Evolutionary conservation across 352 stramenopile genomes (phyloP), one percentile per base, ranked within the genome.

Genomic region (Plasmopara viticola): DNA sequence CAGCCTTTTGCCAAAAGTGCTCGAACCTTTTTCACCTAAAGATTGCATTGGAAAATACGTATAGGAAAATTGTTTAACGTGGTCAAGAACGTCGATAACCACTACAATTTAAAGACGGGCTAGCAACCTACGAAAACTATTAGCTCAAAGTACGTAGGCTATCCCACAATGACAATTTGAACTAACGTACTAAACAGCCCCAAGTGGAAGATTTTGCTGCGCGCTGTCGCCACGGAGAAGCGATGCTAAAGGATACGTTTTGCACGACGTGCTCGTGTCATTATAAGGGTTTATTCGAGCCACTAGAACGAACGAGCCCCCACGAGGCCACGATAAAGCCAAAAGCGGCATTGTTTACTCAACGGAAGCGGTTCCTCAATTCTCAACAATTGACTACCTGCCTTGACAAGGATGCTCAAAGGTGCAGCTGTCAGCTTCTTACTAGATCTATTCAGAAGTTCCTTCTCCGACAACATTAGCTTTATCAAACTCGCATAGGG

Each of bases 241-340:
- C 9, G 30, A 34, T 34, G 30, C 9, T 34, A 83, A 62, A 33
- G 67, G 70, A 45, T 84, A 71, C 31, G 51, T 72, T 33, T 67
- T 64, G 68, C 72, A 89, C 8, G 72, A 74, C 2, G 31, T 56
- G 7, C 87, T 46, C 9, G 31, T 18, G 15, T 51, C 52, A 2
- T 62, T 61, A 28, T 58, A 60, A 0, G 74, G 79, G 5, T 74
- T 48, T 6, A 88, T 13, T 0, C 63, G 66, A 9, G 64, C 72
- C 5, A 92, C 47, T 5, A 81, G 30, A 15, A 94, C 48, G 6
- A 56, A 49, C 0, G 78, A 72, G 12, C 70, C 66, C 13, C 84
- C 81, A 8, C 81, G 75, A 14, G 92, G 58, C 84, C 84, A 94
- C 4, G 81, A 56, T 92, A 74, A 1, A 94, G 52, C 80, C 81